These are phyloP conservation scores for Taiwanofungus camphoratus DNA, from an alignment of 1,284 basidiomycete genomes.

Conservation along the genomic window DNA sequence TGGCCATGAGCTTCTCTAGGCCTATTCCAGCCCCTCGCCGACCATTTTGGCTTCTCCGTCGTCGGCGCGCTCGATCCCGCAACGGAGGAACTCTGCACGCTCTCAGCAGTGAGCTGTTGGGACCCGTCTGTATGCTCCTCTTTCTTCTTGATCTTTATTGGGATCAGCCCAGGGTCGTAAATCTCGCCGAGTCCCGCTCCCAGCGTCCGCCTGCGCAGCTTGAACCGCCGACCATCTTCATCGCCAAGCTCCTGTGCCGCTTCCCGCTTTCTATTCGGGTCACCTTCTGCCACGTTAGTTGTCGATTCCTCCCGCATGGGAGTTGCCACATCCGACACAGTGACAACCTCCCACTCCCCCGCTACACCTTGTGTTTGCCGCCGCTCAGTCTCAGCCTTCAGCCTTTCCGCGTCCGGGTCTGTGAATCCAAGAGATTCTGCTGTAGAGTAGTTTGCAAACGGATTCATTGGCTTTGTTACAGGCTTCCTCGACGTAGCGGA, in stretches of 20 bases:
- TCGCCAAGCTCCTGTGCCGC: constrained; percentile 35
- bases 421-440: constrained; percentile 76
- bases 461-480: constrained; percentile 55
- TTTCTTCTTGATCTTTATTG: constrained; percentile 56
- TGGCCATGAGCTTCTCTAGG: constrained; percentile 26
- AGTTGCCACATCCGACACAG: constrained; percentile 27
- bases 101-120: constrained; percentile 1
- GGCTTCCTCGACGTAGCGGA: constrained; percentile 37
- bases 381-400: constrained; percentile 51
- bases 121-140: constrained; percentile 29
- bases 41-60: constrained; percentile 28
- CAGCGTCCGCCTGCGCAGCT: constrained; percentile 56
- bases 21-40: constrained; percentile 32
- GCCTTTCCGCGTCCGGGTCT: constrained; percentile 64
- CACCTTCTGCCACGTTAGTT: constrained; percentile 8
- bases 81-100: not conserved
- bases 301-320: constrained; percentile 14
- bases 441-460: constrained; percentile 82
- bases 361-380: constrained; percentile 64
- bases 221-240: constrained; percentile 58
- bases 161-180: constrained; percentile 65
- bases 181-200: constrained; percentile 57
- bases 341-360: constrained; percentile 82
- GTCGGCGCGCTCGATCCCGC: constrained; percentile 4
- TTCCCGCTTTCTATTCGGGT: constrained; percentile 27